Percentiles rank a stretch among this genome's conserved stretches.
phyloP scores from a whole-genome alignment of 169 alveolate species.

The Sarcocystis neurona region DNA sequence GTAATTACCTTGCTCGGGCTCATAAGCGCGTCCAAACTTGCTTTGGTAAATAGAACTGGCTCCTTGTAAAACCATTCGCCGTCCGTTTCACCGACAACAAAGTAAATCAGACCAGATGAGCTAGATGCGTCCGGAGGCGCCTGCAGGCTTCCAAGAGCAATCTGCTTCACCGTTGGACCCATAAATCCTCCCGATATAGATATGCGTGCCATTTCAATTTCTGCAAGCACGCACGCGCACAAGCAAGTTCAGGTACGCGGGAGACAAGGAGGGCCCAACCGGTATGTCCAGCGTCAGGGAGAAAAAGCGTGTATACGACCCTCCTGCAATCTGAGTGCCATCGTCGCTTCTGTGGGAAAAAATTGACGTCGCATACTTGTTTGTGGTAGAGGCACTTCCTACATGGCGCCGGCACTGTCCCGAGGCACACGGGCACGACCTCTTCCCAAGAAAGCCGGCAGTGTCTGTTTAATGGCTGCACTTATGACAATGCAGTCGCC shows the following conservation, averaged over 20 bases:
- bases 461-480: too few relatives aligned
- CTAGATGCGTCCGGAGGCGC: background rate
- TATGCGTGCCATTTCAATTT: conserved; percentile 47
- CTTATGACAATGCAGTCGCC: too few relatives aligned
- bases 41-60: background rate
- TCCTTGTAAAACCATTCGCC: conserved; percentile 35
- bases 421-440: too few relatives aligned
- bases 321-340: too few relatives aligned
- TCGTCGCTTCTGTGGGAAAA: too few relatives aligned
- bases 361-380: too few relatives aligned
- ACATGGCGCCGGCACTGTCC: too few relatives aligned
- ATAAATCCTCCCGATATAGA: conserved; percentile 55
- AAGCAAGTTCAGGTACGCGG: background rate
- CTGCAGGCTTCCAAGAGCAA: conserved; percentile 16
- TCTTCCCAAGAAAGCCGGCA: too few relatives aligned
- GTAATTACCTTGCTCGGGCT: conserved; percentile 29
- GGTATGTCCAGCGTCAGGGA: too few relatives aligned
- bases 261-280: too few relatives aligned
- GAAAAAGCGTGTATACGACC: too few relatives aligned
- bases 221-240: conserved; percentile 8
- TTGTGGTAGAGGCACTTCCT: too few relatives aligned
- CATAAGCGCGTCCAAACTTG: conserved; percentile 18
- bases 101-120: background rate
- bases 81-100: background rate
- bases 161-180: conserved; percentile 48